phyloP scores from a whole-genome alignment of 805 yeast genomes.

The Kodamaea kaohsiungensis region DNA sequence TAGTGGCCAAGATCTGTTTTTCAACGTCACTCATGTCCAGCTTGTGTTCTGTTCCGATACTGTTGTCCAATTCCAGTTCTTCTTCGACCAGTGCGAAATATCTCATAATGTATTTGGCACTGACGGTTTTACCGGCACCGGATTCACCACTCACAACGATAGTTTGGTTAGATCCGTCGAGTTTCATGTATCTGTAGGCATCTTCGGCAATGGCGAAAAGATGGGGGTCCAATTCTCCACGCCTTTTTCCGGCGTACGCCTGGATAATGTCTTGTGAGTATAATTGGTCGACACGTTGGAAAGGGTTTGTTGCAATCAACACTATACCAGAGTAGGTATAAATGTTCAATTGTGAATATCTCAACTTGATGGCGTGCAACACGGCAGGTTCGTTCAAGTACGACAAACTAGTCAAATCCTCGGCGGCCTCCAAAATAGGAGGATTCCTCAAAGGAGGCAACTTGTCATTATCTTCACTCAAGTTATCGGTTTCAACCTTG shows the following conservation, averaged over 20 bases:
- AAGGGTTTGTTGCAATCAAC: slow-evolving; percentile 93
- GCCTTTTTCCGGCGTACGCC: slow-evolving; percentile 87
- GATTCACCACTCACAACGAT: slow-evolving; percentile 97
- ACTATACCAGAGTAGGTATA: slow-evolving; percentile 97
- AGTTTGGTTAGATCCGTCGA: slow-evolving; percentile 84
- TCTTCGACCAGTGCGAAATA: slow-evolving; percentile 92
- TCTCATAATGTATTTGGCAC: slow-evolving; percentile 96
- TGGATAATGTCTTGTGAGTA: slow-evolving; percentile 92
- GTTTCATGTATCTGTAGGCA: slow-evolving; percentile 92
- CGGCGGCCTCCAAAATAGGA: slow-evolving; percentile 87
- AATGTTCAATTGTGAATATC: slow-evolving; percentile 87
- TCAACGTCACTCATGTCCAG: slow-evolving; percentile 86
- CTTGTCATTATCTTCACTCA: slow-evolving; percentile 54
- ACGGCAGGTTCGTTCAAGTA: slow-evolving; percentile 96
- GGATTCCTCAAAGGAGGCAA: slow-evolving; percentile 89
- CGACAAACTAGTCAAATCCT: slow-evolving; percentile 89
- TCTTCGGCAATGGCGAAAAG: slow-evolving; percentile 97
- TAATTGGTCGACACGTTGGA: slow-evolving; percentile 86
- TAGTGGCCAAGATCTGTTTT: slow-evolving; percentile 92
- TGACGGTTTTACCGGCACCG: slow-evolving; percentile 98
- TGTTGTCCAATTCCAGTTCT: slow-evolving; percentile 33
- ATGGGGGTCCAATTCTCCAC: slow-evolving; percentile 97
- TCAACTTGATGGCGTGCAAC: slow-evolving; percentile 84
- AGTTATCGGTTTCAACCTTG: slow-evolving; percentile 48
- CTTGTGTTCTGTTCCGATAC: slow-evolving; percentile 37